phyloP scores from a whole-genome alignment of 2,329 filamentous ascomycete genomes.

The Fusarium sp. region DNA sequence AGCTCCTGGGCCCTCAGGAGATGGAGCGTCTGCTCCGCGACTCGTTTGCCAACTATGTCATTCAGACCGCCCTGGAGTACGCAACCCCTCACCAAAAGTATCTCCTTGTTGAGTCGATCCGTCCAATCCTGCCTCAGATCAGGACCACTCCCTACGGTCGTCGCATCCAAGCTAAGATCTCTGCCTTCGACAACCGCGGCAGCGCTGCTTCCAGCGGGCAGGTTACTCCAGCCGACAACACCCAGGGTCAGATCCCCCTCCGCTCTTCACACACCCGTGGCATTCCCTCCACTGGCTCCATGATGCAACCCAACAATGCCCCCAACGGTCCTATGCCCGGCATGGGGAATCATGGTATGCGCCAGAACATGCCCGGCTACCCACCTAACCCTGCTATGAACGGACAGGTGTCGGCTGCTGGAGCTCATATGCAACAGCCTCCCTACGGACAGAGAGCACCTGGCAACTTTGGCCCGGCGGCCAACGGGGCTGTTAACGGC shows the following conservation, averaged over 20 bases:
- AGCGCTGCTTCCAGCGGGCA: slow-evolving; percentile 61
- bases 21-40: slow-evolving; percentile 92
- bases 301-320: slow-evolving; percentile 49
- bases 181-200: slow-evolving; percentile 66
- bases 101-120: slow-evolving; percentile 84
- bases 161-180: slow-evolving; percentile 91
- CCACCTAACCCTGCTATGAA: slow-evolving; percentile 49
- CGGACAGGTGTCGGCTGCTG: slow-evolving; percentile 44
- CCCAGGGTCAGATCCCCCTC: slow-evolving; percentile 66
- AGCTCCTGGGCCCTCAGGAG: slow-evolving; percentile 80
- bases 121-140: slow-evolving; percentile 85
- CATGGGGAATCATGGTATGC: slow-evolving; percentile 40
- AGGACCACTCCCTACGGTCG: slow-evolving; percentile 94
- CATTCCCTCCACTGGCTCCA: slow-evolving; percentile 55
- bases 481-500: slow-evolving; percentile 42
- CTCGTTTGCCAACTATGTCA: slow-evolving; percentile 96
- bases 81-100: slow-evolving; percentile 79
- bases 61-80: slow-evolving; percentile 94
- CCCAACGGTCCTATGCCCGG: slow-evolving; percentile 41
- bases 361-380: slow-evolving; percentile 53
- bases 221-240: slow-evolving; percentile 64
- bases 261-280: slow-evolving; percentile 59
- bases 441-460: slow-evolving; percentile 47
- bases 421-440: slow-evolving; percentile 46
- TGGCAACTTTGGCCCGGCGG: slow-evolving; percentile 43